Percentiles rank a stretch among this genome's conserved stretches.
phyloP scores from a whole-genome alignment of 768 basidiomycete species.

The Tulasnella sp. region DNA sequence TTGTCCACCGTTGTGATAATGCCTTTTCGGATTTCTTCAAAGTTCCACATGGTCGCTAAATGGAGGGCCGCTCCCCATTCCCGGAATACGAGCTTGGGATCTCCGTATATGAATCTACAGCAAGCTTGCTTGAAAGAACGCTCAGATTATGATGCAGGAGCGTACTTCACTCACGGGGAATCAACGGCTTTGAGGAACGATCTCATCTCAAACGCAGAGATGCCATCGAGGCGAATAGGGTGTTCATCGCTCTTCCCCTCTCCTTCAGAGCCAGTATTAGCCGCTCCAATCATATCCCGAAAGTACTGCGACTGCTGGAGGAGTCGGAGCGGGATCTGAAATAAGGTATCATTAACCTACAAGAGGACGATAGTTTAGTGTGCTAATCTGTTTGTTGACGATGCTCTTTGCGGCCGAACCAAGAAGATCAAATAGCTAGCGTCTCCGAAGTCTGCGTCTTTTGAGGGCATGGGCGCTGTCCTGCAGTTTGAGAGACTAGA shows the following conservation, averaged over 20 bases:
- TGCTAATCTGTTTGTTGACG: not conserved
- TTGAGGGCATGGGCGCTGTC: not conserved
- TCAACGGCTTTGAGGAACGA: slow-evolving; percentile 9
- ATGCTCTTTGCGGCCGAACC: not conserved
- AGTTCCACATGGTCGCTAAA: slow-evolving; percentile 32
- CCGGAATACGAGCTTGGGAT: not conserved
- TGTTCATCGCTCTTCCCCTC: not conserved
- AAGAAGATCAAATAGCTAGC: not conserved
- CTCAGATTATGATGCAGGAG: not conserved
- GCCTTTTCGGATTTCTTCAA: not conserved
- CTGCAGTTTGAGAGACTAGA: not conserved
- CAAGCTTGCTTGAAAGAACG: too few relatives aligned
- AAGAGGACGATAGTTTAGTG: not conserved
- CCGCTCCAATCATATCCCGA: not conserved
- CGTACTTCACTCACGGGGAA: slow-evolving; percentile 7
- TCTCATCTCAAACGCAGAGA: not conserved
- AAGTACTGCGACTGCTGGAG: not conserved
- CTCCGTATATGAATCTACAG: not conserved
- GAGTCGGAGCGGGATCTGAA: not conserved
- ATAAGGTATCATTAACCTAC: not conserved
- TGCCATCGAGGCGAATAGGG: not conserved
- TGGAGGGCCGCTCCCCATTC: slow-evolving; percentile 3
- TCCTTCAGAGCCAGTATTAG: not conserved
- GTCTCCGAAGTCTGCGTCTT: not conserved
- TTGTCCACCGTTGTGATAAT: not conserved